Evolutionary conservation across 192 early-diverging fungal species (phyloP).

Genomic region (Gryganskiella cystojenkinii): DNA sequence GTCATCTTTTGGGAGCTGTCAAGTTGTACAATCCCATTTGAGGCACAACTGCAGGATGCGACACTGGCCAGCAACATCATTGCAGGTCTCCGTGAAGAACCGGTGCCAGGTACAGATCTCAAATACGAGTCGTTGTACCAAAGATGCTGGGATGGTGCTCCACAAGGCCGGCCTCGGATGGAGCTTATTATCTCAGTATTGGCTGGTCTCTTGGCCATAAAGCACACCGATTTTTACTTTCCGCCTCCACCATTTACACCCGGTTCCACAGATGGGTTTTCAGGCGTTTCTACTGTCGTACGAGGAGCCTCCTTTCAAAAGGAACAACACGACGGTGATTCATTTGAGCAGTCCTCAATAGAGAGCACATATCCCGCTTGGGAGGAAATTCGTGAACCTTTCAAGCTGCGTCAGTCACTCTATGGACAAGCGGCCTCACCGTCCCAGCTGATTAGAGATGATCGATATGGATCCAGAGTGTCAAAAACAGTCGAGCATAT

Average conservation of each 20-base stretch:
- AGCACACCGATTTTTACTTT: slow-evolving; percentile 27
- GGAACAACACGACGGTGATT: slow-evolving; percentile 27
- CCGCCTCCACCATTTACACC: slow-evolving; percentile 31
- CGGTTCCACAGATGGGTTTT: slow-evolving; percentile 19
- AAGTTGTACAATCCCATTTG: slow-evolving; percentile 48
- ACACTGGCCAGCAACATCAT: slow-evolving; percentile 55
- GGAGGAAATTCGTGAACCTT: no score
- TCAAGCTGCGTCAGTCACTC: slow-evolving; percentile 1
- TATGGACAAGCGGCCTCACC: no score
- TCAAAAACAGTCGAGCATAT: no score
- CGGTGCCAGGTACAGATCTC: slow-evolving; percentile 46
- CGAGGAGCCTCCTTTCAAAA: slow-evolving; percentile 9
- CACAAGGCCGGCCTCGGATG: slow-evolving; percentile 52
- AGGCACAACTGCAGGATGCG: slow-evolving; percentile 50
- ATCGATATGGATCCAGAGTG: no score
- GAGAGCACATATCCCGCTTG: slow-evolving; percentile 22
- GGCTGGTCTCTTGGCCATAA: slow-evolving; percentile 33
- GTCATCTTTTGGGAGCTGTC: slow-evolving; percentile 64
- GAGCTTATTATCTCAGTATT: slow-evolving; percentile 47
- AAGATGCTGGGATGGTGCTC: slow-evolving; percentile 54
- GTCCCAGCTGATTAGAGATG: no score
- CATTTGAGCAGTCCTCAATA: slow-evolving; percentile 6
- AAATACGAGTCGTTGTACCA: slow-evolving; percentile 54
- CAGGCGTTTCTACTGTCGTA: slow-evolving; percentile 38
- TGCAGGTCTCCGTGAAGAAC: slow-evolving; percentile 49